These are phyloP conservation scores for Aspergillus fumigatiaffinis DNA, from an alignment of 2,329 filamentous ascomycete genomes.

Conservation along the genomic window DNA sequence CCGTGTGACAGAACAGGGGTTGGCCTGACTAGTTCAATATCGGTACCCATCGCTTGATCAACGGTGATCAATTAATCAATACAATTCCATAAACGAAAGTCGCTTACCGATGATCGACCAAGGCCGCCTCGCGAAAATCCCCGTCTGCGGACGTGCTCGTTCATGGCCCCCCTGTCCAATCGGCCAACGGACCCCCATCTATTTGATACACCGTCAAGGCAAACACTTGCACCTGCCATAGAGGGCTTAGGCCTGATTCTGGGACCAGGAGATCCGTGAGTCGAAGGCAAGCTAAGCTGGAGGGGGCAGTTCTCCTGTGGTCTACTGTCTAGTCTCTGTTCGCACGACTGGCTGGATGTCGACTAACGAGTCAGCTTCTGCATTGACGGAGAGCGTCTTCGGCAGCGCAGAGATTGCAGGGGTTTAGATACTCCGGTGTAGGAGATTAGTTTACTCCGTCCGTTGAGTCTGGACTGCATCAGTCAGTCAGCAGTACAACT, in stretches of 20 bases:
- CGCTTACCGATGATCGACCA: neutral
- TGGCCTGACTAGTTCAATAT: slow-evolving; percentile 1
- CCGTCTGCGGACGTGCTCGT: neutral
- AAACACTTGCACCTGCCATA: neutral
- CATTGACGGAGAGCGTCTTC: neutral
- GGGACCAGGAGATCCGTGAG: neutral
- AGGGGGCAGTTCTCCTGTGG: neutral
- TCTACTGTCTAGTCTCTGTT: neutral
- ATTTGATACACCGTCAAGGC: neutral
- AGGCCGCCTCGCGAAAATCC: neutral
- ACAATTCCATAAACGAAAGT: neutral
- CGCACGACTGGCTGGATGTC: neutral
- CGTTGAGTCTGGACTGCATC: neutral
- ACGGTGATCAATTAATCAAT: neutral
- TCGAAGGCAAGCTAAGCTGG: neutral
- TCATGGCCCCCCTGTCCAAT: neutral
- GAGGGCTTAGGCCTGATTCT: neutral
- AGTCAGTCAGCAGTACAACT: neutral
- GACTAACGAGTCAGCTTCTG: neutral
- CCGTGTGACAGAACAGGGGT: slow-evolving; percentile 5
- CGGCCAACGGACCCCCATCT: neutral
- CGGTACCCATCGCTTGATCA: neutral
- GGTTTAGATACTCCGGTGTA: neutral
- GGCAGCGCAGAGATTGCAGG: neutral
- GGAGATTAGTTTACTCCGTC: neutral